Percentiles rank a stretch among this genome's conserved stretches.
Conservation (phyloP, 2,329 filamentous ascomycete species). For the Parascedosporium putredinis region DNA sequence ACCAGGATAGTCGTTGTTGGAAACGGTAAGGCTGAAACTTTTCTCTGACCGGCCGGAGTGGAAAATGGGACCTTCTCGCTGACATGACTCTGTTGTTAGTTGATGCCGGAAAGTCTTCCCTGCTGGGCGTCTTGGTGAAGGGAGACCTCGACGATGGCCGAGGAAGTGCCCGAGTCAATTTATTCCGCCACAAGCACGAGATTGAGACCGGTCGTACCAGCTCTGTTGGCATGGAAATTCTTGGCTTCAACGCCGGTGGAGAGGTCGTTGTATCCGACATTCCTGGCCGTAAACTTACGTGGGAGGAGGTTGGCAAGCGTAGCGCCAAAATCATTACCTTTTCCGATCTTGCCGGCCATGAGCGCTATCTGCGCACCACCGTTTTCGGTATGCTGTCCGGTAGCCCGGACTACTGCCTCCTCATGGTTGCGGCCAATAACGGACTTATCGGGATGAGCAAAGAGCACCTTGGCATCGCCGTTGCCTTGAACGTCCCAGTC, state of each 20-base stretch:
- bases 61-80: conserved; percentile 7
- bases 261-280: conserved; percentile 72
- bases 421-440: conserved; percentile 98
- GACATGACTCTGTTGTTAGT: conserved; percentile 37
- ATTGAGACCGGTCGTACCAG: conserved; percentile 91
- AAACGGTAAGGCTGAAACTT: conserved; percentile 61
- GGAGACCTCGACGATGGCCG: conserved; percentile 90
- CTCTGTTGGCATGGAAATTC: conserved; percentile 97
- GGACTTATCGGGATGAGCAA: conserved; percentile 96
- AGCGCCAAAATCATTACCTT: conserved; percentile 96
- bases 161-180: conserved; percentile 85
- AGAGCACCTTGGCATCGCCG: conserved; percentile 89
- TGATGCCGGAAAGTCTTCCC: conserved; percentile 92
- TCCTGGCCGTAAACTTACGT: conserved; percentile 78
- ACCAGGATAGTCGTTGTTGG: conserved; percentile 94
- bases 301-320: conserved; percentile 94
- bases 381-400: conserved; percentile 91
- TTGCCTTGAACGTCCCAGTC: conserved; percentile 90
- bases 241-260: conserved; percentile 87
- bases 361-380: conserved; percentile 88
- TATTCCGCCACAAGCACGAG: conserved; percentile 97
- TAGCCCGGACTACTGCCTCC: conserved; percentile 91
- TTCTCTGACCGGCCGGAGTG: no score
- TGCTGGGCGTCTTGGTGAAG: conserved; percentile 92
- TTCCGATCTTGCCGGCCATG: conserved; percentile 89